Conservation (phyloP, 441 rosid genomes). For the Eruca vesicaria region DNA sequence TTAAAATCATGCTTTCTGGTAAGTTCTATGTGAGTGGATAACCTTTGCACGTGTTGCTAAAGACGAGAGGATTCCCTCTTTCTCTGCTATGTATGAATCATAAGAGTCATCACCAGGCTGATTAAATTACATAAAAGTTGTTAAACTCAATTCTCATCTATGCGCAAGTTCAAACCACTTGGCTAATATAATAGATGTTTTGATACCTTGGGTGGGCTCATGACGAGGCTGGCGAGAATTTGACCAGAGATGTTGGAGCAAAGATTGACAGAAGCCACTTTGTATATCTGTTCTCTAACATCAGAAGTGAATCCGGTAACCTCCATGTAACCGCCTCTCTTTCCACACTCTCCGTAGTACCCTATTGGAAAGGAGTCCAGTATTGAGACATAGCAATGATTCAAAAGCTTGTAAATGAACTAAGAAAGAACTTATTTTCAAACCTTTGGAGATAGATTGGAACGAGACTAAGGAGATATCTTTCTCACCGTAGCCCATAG, state of each 20-base stretch:
- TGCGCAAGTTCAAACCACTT: neutral
- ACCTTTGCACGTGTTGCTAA: slow-evolving; percentile 94
- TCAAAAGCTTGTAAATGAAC: neutral
- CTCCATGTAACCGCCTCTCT: slow-evolving; percentile 99
- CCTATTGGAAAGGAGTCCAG: slow-evolving; percentile 41
- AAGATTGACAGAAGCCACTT: slow-evolving; percentile 94
- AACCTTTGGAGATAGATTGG: slow-evolving; percentile 96
- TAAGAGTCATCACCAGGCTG: slow-evolving; percentile 97
- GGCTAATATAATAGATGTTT: neutral
- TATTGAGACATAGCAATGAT: neutral
- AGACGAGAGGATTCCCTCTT: slow-evolving; percentile 83
- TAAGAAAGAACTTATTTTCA: neutral
- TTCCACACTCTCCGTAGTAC: slow-evolving; percentile 96
- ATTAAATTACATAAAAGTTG: slow-evolving; percentile 8
- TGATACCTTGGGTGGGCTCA: slow-evolving; percentile 95
- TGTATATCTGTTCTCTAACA: slow-evolving; percentile 92
- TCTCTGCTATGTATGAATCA: slow-evolving; percentile 79
- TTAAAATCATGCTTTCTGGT: neutral
- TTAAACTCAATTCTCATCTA: neutral
- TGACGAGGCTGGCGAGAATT: slow-evolving; percentile 93
- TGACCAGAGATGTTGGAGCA: slow-evolving; percentile 96
- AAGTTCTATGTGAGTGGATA: slow-evolving; percentile 1
- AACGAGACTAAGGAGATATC: slow-evolving; percentile 78
- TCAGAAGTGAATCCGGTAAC: slow-evolving; percentile 79
- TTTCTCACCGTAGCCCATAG: slow-evolving; percentile 82